Base-by-base conservation (phyloP, 2,329 filamentous ascomycete species). In the Endocalyx cinctus region DNA sequence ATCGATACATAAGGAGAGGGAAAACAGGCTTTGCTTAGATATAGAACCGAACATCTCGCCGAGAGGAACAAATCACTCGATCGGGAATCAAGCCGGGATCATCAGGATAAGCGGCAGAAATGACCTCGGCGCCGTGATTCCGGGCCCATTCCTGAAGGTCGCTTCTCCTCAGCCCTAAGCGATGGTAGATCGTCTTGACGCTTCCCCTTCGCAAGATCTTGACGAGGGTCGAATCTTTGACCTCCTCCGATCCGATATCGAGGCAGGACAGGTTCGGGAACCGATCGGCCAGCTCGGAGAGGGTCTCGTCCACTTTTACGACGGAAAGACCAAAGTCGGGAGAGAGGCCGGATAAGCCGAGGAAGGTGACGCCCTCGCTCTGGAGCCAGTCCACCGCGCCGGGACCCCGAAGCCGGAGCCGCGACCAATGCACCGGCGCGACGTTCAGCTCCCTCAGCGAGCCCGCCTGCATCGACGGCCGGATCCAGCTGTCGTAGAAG, bases 331-430 rank as follows among this genome's bases (percentile, higher is more conserved):
- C 31, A 15, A 29, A 35, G 1, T 37, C 82, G 1, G 80, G 79
- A 0, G 79, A 80, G 10, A 85, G 62, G 3, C 82, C 83, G 18
- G 43, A 39, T 12, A 55, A 7, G 17, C 37, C 41, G 10, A 57
- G 41, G 22, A 44, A 47, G 5, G 29, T 46, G 20, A 57, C 28
- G n/a, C 35, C 33, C 2, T 46, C 23, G 35, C 50, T 50, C 20
- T 13, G 40, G 27, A 56, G 31, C 52, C 51, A 57, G 25, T 31
- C 27, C 13, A 38, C 36, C 6, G 29, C 16, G 10, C 18, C 12
- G 14, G 16, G 6, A 5, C 18, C 6, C 12, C 25, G 7, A 25
- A 37, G 22, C 0, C 29, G 31, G 25, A 42, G 28, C 4, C 14
- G 17, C 8, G 13, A 7, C 5, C 20, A 31, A 10, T 41, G 38